A percentile compares a stretch with the other conserved stretches of the same genome.
phyloP scores from a whole-genome alignment of 306 rosid genomes.

The Argentina anserina region DNA sequence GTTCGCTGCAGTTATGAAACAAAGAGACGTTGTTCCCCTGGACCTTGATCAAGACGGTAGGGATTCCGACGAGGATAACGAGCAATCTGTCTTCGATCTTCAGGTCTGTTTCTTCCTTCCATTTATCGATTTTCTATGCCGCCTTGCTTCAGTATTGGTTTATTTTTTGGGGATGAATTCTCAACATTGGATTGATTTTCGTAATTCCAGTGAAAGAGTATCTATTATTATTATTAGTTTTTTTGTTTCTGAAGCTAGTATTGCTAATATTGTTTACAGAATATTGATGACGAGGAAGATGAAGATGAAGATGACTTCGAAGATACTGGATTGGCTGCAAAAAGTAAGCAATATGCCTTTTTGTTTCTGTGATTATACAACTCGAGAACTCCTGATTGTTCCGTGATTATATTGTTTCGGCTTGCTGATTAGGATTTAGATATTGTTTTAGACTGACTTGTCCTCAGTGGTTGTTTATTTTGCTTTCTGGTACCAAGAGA shows the following conservation, averaged over 20 bases:
- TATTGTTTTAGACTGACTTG: neutral
- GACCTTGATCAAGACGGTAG: constrained; percentile 42
- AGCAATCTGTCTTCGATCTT: constrained; percentile 53
- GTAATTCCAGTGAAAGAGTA: neutral
- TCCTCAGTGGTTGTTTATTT: neutral
- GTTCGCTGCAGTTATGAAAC: constrained; percentile 66
- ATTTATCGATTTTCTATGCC: neutral
- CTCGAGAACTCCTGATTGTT: no score
- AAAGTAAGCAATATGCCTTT: constrained; percentile 58
- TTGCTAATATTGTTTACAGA: constrained; percentile 12
- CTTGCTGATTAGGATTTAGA: neutral
- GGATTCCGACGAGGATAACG: constrained; percentile 71
- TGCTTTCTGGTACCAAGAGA: neutral
- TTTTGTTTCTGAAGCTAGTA: neutral
- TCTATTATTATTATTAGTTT: no score
- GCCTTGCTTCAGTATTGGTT: no score
- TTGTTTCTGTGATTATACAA: no score
- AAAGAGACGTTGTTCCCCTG: constrained; percentile 67
- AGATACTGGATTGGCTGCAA: constrained; percentile 38
- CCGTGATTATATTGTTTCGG: neutral
- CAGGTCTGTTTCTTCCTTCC: constrained; percentile 53
- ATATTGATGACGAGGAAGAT: constrained; percentile 32
- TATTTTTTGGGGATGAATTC: neutral
- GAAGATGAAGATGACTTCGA: constrained; percentile 17
- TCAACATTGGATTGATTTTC: neutral